phyloP scores from a whole-genome alignment of 2,329 filamentous ascomycete species.

The Pyrenochaeta sp. region DNA sequence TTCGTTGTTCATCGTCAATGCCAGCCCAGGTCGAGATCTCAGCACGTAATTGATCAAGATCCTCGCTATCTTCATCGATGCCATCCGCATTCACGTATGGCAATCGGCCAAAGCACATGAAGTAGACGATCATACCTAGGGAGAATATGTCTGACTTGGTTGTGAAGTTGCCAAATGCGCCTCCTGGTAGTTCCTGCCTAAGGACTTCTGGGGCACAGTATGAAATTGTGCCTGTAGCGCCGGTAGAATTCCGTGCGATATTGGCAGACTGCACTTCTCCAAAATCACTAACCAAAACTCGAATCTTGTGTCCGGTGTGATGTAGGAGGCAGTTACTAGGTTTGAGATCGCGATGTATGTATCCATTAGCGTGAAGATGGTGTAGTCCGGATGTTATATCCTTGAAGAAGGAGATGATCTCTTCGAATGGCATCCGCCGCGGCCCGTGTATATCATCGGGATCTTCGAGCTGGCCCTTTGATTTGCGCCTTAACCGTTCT shows the following conservation, averaged over 20 bases:
- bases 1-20: conserved; percentile 77
- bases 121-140: conserved; percentile 97
- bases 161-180: conserved; percentile 89
- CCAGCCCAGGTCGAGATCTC: conserved; percentile 91
- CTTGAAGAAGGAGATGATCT: conserved; percentile 96
- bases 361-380: conserved; percentile 88
- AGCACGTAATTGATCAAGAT: conserved; percentile 80
- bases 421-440: conserved; percentile 75
- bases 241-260: conserved; percentile 82
- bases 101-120: conserved; percentile 91
- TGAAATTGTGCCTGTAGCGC: conserved; percentile 93
- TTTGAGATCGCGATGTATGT: conserved; percentile 95
- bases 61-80: conserved; percentile 89
- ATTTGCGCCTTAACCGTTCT: conserved; percentile 81
- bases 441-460: conserved; percentile 61
- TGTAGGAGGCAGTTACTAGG: conserved; percentile 95
- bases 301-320: conserved; percentile 71
- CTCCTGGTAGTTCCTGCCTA: conserved; percentile 66
- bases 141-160: conserved; percentile 99
- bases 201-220: conserved; percentile 97
- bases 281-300: conserved; percentile 94
- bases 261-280: conserved; percentile 92
- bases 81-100: conserved; percentile 86
- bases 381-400: conserved; percentile 93
- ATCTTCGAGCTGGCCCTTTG: conserved; percentile 75